Conservation (phyloP, 1,139 yeast species). For the Entelexis paramagnoliae region DNA sequence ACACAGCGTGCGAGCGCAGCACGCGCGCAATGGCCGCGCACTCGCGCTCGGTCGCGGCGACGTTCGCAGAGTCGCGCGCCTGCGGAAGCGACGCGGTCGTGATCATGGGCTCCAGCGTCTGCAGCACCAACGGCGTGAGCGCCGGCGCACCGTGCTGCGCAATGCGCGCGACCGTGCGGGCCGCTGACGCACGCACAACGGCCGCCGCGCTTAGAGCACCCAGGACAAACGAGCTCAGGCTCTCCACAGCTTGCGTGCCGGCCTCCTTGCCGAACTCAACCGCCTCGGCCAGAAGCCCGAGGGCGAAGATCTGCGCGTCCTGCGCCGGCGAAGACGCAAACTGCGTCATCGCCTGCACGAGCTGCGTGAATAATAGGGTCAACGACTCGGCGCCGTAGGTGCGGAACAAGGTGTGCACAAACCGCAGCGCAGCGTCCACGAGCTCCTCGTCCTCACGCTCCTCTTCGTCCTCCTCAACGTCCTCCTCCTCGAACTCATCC, state of each 20-base stretch:
- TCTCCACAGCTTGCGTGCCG: slow-evolving; percentile 50
- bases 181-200: slow-evolving; percentile 80
- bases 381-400: slow-evolving; percentile 50
- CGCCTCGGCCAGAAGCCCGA: slow-evolving; percentile 70
- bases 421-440: slow-evolving; percentile 73
- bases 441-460: slow-evolving; percentile 67
- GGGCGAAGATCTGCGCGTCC: slow-evolving; percentile 63
- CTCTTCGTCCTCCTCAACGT: slow-evolving; percentile 17
- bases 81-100: slow-evolving; percentile 70
- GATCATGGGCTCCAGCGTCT: slow-evolving; percentile 63
- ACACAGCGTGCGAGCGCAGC: slow-evolving; percentile 34
- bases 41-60: slow-evolving; percentile 80
- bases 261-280: slow-evolving; percentile 59
- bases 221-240: slow-evolving; percentile 31
- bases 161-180: slow-evolving; percentile 74
- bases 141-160: slow-evolving; percentile 66
- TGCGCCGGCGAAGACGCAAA: slow-evolving; percentile 33
- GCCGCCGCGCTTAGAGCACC: slow-evolving; percentile 50
- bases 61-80: slow-evolving; percentile 72
- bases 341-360: slow-evolving; percentile 39
- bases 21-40: slow-evolving; percentile 77
- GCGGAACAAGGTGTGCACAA: slow-evolving; percentile 64
- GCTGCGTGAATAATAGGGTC: slow-evolving; percentile 36
- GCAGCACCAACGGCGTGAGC: slow-evolving; percentile 54
- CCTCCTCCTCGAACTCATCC: slow-evolving; percentile 16